phyloP scores from a whole-genome alignment of 208 protist species.

The Leishmania tarentolae region DNA sequence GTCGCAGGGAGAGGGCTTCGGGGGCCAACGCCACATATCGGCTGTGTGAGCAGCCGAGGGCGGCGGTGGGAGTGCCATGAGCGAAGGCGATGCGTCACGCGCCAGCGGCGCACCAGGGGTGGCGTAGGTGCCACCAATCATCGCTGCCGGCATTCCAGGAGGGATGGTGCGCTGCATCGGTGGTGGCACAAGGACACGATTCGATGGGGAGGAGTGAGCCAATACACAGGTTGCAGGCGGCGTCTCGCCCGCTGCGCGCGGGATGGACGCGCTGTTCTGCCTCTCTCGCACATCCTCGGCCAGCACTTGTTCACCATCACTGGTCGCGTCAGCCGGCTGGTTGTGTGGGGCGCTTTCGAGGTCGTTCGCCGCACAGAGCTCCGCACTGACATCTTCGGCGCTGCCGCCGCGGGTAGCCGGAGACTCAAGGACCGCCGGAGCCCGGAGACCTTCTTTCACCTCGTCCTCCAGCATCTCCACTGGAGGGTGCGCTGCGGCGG shows the following conservation, averaged over 20 bases:
- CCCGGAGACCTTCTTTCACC: not conserved
- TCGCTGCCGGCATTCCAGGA: not conserved
- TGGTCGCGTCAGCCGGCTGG: not conserved
- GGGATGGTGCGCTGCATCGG: not conserved
- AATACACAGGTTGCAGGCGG: not conserved
- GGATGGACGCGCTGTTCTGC: not conserved
- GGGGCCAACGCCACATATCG: constrained; percentile 2
- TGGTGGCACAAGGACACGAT: not conserved
- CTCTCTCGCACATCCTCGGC: not conserved
- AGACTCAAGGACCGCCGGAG: not conserved
- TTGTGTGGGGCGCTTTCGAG: not conserved
- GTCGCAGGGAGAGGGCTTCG: not conserved
- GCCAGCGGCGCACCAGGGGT: not conserved
- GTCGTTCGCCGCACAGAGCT: not conserved
- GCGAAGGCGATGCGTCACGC: not conserved
- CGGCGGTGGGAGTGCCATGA: not conserved
- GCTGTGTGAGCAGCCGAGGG: not conserved
- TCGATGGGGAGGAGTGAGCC: not conserved
- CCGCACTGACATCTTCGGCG: not conserved
- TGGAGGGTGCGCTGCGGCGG: not conserved
- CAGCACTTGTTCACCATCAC: not conserved
- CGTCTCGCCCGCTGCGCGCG: not conserved
- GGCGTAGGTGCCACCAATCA: not conserved
- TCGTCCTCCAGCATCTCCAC: not conserved
- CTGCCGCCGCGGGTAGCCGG: not conserved